phyloP scores from a whole-genome alignment of 805 yeast species.

The Zygotorulaspora danielsina region DNA sequence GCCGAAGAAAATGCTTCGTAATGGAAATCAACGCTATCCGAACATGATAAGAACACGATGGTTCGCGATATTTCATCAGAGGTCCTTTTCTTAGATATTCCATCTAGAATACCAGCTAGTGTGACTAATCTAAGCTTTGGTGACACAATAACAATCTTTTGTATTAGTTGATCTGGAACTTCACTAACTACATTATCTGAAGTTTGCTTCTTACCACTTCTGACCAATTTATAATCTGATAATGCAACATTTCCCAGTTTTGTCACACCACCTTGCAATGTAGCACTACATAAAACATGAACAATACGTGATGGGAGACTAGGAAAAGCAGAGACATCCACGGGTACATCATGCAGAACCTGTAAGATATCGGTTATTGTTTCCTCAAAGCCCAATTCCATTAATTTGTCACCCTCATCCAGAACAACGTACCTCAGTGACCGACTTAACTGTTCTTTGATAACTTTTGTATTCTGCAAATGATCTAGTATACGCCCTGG shows the following conservation, averaged over 20 bases:
- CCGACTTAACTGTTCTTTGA: slow-evolving; percentile 52
- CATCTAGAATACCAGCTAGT: slow-evolving; percentile 59
- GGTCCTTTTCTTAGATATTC: slow-evolving; percentile 37
- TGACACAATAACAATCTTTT: slow-evolving; percentile 79
- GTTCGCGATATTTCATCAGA: slow-evolving; percentile 45
- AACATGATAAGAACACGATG: slow-evolving; percentile 85
- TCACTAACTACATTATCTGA: slow-evolving; percentile 27
- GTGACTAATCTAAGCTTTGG: slow-evolving; percentile 87
- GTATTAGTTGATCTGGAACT: slow-evolving; percentile 90
- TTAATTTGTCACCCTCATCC: slow-evolving; percentile 95
- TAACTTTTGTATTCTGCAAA: slow-evolving; percentile 77
- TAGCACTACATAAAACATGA: slow-evolving; percentile 89
- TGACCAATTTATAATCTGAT: slow-evolving; percentile 66
- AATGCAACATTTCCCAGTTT: slow-evolving; percentile 77
- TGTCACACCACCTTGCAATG: slow-evolving; percentile 75
- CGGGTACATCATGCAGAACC: slow-evolving; percentile 47
- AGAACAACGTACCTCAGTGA: slow-evolving; percentile 81
- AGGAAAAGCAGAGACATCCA: slow-evolving; percentile 41
- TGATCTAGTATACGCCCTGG: slow-evolving; percentile 97
- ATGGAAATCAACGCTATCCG: slow-evolving; percentile 96
- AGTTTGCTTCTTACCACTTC: slow-evolving; percentile 30
- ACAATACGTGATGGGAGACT: slow-evolving; percentile 65
- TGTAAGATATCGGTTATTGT: slow-evolving; percentile 73
- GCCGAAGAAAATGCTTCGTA: slow-evolving; percentile 59
- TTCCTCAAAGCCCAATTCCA: slow-evolving; percentile 96